Conservation (phyloP, 2,329 filamentous ascomycete genomes). For the Ceratocystis destructans region DNA sequence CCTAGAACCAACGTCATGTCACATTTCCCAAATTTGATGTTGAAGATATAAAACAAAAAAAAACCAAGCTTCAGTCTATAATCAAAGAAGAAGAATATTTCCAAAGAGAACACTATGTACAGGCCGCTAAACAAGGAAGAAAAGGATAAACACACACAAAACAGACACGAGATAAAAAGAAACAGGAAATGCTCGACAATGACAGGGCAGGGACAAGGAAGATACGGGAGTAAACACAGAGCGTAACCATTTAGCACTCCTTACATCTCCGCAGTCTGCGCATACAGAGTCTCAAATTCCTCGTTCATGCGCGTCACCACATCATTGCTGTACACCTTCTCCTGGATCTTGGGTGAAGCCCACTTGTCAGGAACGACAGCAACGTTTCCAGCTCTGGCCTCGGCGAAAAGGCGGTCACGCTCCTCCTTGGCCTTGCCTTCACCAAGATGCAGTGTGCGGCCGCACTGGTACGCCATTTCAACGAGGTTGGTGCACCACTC, state of each 20-base stretch:
- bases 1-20: neutral
- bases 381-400: constrained; percentile 35
- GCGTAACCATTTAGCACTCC: neutral
- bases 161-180: neutral
- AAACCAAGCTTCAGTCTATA: neutral
- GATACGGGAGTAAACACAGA: neutral
- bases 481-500: constrained; percentile 40
- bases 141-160: neutral
- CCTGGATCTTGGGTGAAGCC: constrained; percentile 55
- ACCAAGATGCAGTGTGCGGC: constrained; percentile 43
- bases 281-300: constrained; percentile 36
- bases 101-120: neutral
- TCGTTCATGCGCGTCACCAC: constrained; percentile 41
- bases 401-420: constrained; percentile 42
- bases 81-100: neutral
- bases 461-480: constrained; percentile 38
- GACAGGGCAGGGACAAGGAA: neutral
- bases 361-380: constrained; percentile 51
- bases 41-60: neutral
- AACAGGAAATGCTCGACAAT: neutral
- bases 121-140: neutral
- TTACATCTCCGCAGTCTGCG: constrained; percentile 16
- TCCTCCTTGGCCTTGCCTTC: constrained; percentile 46
- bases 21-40: neutral
- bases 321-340: constrained; percentile 51